Percentiles rank a stretch among this genome's conserved stretches.
Conservation (phyloP, 139 green algal species). For the Ulvella scutata region DNA sequence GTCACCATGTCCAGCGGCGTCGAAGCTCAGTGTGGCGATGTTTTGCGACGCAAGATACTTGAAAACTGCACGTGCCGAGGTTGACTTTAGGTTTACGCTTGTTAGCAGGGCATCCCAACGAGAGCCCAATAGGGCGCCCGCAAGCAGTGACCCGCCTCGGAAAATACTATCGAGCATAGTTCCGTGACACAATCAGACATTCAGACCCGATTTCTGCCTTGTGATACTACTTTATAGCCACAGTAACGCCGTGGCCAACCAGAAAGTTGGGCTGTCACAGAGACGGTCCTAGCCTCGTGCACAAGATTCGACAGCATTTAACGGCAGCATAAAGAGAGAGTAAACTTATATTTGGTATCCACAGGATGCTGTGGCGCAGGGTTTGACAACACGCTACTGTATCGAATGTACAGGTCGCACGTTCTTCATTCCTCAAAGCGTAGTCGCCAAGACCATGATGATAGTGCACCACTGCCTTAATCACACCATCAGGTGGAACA, state of each 20-base stretch:
- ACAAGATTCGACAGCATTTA: too few relatives aligned
- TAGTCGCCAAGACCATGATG: not conserved
- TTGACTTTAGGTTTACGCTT: too few relatives aligned
- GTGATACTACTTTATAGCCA: too few relatives aligned
- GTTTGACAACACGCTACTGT: not conserved
- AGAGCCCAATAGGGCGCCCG: too few relatives aligned
- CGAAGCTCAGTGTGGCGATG: not conserved
- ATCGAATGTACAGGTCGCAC: not conserved
- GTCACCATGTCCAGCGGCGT: not conserved
- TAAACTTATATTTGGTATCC: not conserved
- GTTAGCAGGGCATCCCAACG: too few relatives aligned
- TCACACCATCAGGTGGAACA: not conserved
- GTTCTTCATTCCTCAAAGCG: not conserved
- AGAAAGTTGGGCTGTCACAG: too few relatives aligned
- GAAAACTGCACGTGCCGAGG: slow-evolving; percentile 2
- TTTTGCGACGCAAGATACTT: not conserved
- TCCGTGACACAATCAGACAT: too few relatives aligned
- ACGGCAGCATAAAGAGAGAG: not conserved
- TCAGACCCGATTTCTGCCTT: too few relatives aligned
- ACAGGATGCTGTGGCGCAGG: not conserved
- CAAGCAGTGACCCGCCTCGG: too few relatives aligned
- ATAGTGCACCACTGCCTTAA: not conserved
- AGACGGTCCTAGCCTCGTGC: too few relatives aligned
- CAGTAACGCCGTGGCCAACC: too few relatives aligned
- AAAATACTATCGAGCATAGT: too few relatives aligned